These are phyloP conservation scores for Naegleria fowleri DNA, from an alignment of 208 protist species.

Conservation along the genomic window DNA sequence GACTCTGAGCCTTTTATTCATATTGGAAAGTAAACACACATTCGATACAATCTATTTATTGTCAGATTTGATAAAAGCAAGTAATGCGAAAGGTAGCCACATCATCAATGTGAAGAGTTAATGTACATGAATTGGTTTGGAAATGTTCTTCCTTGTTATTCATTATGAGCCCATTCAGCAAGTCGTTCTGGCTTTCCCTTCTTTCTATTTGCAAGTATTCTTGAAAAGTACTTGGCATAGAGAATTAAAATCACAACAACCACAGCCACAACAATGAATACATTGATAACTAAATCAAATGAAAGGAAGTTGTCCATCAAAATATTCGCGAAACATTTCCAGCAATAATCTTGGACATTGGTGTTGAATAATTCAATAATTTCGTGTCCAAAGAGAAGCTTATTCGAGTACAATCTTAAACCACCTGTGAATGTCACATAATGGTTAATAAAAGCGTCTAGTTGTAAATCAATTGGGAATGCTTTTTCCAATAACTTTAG, in stretches of 20 bases:
- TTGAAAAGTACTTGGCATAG: neutral
- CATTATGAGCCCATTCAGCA: neutral
- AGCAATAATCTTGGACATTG: neutral
- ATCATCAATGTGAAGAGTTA: too few relatives aligned
- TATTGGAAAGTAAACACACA: too few relatives aligned
- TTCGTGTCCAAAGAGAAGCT: neutral
- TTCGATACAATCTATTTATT: too few relatives aligned
- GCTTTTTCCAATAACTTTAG: neutral
- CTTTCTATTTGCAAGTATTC: neutral
- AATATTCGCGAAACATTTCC: neutral
- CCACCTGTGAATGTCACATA: neutral
- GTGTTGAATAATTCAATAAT: neutral
- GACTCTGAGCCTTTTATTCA: too few relatives aligned
- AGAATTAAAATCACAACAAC: neutral
- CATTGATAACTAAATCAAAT: neutral
- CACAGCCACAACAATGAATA: neutral
- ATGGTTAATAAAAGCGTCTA: neutral
- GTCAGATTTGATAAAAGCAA: too few relatives aligned
- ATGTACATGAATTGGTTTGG: too few relatives aligned
- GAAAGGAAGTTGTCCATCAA: neutral
- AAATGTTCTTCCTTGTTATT: neutral
- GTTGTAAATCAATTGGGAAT: neutral
- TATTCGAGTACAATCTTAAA: neutral
- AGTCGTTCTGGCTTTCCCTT: neutral
- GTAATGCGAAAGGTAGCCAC: too few relatives aligned